Evolutionary conservation across 2,329 filamentous ascomycete genomes (phyloP).

Genomic region (Aureobasidium sp.): DNA sequence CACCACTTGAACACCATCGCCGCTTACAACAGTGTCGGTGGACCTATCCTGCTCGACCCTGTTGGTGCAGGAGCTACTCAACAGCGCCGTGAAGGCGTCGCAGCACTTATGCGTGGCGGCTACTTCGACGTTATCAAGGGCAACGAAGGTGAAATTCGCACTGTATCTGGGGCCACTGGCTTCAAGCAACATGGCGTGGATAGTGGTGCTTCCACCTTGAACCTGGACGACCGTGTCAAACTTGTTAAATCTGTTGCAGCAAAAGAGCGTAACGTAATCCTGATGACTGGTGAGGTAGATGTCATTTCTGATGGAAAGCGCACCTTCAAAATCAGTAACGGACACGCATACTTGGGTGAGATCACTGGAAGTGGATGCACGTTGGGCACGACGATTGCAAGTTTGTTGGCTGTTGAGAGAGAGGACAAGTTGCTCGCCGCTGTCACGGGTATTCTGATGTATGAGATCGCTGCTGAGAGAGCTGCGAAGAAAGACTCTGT

Average conservation of each 20-base stretch:
- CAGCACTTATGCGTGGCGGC: slow-evolving; percentile 60
- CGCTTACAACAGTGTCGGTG: slow-evolving; percentile 71
- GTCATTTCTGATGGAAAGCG: slow-evolving; percentile 65
- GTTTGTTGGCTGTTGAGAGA: slow-evolving; percentile 57
- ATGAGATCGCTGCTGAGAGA: slow-evolving; percentile 68
- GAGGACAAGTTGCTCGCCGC: slow-evolving; percentile 63
- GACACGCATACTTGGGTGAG: slow-evolving; percentile 59
- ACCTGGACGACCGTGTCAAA: slow-evolving; percentile 46
- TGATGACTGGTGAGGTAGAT: slow-evolving; percentile 76
- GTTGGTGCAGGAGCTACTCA: slow-evolving; percentile 81
- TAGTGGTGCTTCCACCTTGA: slow-evolving; percentile 51
- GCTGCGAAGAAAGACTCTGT: slow-evolving; percentile 52
- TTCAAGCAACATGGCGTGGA: slow-evolving; percentile 74
- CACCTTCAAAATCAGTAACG: slow-evolving; percentile 64
- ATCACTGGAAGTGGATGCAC: slow-evolving; percentile 76
- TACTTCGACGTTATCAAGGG: slow-evolving; percentile 89
- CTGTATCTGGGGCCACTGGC: slow-evolving; percentile 52
- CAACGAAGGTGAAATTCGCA: slow-evolving; percentile 80
- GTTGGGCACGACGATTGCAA: slow-evolving; percentile 71
- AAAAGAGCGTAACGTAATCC: slow-evolving; percentile 61
- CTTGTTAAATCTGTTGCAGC: slow-evolving; percentile 60
- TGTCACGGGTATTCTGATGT: slow-evolving; percentile 67
- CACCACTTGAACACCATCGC: slow-evolving; percentile 66
- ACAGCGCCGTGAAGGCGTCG: slow-evolving; percentile 62
- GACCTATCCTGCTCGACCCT: slow-evolving; percentile 77